phyloP scores from a whole-genome alignment of 2,329 filamentous ascomycete species.

The Dendrostoma leiphaemia region DNA sequence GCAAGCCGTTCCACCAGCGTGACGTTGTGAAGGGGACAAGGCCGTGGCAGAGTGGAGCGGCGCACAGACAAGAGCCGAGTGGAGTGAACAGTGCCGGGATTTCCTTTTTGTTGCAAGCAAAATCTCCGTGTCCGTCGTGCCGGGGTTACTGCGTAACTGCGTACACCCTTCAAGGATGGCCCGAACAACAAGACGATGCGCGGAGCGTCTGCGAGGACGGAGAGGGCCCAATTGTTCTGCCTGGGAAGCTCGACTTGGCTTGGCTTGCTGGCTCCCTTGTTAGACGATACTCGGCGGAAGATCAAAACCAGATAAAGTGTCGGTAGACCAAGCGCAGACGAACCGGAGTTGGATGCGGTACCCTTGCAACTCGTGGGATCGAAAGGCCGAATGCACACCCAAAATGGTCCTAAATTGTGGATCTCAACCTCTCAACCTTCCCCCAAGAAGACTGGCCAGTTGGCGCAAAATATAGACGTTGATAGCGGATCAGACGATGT shows the following conservation, averaged over 20 bases:
- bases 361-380: neutral
- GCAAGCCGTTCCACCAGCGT: conserved; percentile 6
- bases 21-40: neutral
- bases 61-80: conserved; percentile 4
- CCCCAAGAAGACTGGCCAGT: neutral
- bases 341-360: neutral
- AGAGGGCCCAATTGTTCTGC: neutral
- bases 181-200: neutral
- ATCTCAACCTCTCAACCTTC: neutral
- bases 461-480: neutral
- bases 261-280: neutral
- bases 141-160: too few relatives aligned
- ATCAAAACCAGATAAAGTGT: neutral
- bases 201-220: too few relatives aligned
- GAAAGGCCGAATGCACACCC: neutral
- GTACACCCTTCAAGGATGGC: neutral
- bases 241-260: neutral
- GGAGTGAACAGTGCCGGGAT: neutral
- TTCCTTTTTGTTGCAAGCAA: neutral
- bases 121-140: neutral
- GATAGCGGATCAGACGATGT: neutral
- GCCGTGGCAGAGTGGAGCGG: neutral
- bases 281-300: neutral
- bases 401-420: too few relatives aligned
- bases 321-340: neutral